Conservation (phyloP, 768 basidiomycete species). For the Suillus cothurnatus region DNA sequence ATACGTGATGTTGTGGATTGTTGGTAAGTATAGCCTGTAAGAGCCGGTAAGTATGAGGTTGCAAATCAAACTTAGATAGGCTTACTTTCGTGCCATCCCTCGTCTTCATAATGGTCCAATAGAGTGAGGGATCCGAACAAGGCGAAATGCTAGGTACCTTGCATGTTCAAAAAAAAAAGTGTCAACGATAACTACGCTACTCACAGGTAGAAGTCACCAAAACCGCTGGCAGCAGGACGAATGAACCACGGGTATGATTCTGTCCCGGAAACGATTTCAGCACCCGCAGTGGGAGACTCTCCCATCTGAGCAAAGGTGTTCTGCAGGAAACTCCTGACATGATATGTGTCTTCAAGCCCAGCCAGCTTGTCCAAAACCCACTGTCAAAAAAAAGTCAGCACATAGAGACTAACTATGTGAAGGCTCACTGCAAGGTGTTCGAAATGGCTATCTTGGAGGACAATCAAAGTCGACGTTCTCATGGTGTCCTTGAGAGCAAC, state of each 20-base stretch:
- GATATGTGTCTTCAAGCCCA: not conserved
- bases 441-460: constrained; percentile 1
- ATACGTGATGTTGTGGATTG: constrained; percentile 1
- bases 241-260: constrained; percentile 6
- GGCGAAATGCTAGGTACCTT: not conserved
- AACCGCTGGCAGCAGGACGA: constrained; percentile 5
- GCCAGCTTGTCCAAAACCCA: constrained; percentile 3
- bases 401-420: not conserved
- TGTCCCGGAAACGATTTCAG: not conserved
- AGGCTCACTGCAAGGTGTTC: constrained; percentile 4
- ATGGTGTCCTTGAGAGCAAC: constrained; percentile 3
- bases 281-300: not conserved
- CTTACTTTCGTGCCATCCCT: constrained; percentile 1
- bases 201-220: constrained; percentile 3
- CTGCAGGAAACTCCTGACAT: constrained; percentile 3
- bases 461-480: not conserved
- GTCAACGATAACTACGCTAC: not conserved
- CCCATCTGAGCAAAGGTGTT: constrained; percentile 1
- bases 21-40: not conserved
- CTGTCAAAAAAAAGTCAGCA: not conserved
- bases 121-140: not conserved
- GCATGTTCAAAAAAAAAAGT: not conserved
- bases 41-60: not conserved
- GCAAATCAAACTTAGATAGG: not conserved
- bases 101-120: constrained; percentile 4